Base-by-base conservation (phyloP, 2,329 filamentous ascomycete species). In the Fusarium pseudonygamai region DNA sequence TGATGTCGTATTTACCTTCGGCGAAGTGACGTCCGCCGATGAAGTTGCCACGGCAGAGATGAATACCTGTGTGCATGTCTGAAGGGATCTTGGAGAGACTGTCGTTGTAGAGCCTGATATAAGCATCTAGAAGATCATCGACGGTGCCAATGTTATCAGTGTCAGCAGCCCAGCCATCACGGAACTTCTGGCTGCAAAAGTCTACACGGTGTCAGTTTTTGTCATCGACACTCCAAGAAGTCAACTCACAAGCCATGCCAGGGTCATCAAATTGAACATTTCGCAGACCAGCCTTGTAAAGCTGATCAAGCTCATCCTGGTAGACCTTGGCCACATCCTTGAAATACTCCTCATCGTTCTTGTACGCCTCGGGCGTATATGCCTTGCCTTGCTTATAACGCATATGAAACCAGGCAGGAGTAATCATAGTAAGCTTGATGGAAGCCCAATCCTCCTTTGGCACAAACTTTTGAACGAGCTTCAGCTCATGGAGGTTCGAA, bases 31-130 rank as follows among this genome's bases (percentile, higher is more conserved):
- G 86, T 26, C 88, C 89, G 61, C 89, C 88, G 71, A 91, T 89
- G 80, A 92, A 92, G 83, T 92, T 93, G 55, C 87, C 88, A 14
- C 87, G 87, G 86, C 93, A 95, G 58, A 95, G 85, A 79, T 95
- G 93, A 22, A 95, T 91, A 50, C 93, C 93, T 6, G 93, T 87
- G 81, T 94, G 92, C 85, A 95, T 89, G 78, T 95, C 92, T 5
- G 85, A 80, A 0, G 92, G 92, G 1, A 89, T 83, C 76, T 88
- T 87, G 76, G 85, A 84, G 78, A 93, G 86, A 77, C 87, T 89
- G 80, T 93, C 90, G 80, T 95, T 95, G 86, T 95, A 95, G 73
- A 93, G 89, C 69, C 87, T 85, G 80, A 95, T 92, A 82, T 95
- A 95, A 34, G 91, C 89, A 75, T 93, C 91, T 28, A 95, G 88